phyloP scores from a whole-genome alignment of 768 basidiomycete genomes.

The Auricularia cornea region DNA sequence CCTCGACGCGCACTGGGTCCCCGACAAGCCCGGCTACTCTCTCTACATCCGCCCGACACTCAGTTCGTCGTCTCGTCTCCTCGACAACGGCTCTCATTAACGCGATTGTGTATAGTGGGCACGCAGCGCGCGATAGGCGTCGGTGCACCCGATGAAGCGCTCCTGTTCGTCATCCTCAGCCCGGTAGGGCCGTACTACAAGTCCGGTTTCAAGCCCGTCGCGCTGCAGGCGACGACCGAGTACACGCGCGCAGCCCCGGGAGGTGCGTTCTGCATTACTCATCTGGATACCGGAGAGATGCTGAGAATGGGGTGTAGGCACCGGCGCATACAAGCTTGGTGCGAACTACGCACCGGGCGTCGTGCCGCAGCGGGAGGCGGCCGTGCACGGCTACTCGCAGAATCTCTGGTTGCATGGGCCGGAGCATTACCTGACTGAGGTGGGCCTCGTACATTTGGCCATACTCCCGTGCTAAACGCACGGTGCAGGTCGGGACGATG shows the following conservation, averaged over 20 bases:
- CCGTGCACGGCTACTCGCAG: constrained; percentile 70
- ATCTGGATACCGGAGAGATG: too few species aligned
- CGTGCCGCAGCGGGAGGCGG: constrained; percentile 73
- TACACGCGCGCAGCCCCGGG: constrained; percentile 42
- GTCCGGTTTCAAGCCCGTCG: constrained; percentile 82
- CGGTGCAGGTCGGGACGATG: constrained; percentile 71
- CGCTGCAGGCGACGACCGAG: constrained; percentile 59
- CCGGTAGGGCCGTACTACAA: constrained; percentile 75
- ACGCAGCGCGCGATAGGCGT: constrained; percentile 50
- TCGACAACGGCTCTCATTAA: neutral
- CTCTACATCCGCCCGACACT: constrained; percentile 84
- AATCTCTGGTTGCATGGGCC: constrained; percentile 84
- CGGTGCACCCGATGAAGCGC: constrained; percentile 45
- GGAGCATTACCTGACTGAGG: constrained; percentile 43
- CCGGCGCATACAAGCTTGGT: constrained; percentile 81
- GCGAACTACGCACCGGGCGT: constrained; percentile 87
- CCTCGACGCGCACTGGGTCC: constrained; percentile 87
- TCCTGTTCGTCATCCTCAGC: constrained; percentile 55
- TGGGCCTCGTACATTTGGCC: constrained; percentile 23
- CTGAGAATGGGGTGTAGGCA: constrained; percentile 35
- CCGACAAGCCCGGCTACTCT: constrained; percentile 78
- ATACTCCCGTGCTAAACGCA: neutral
- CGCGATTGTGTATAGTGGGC: constrained; percentile 46
- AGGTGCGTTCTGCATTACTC: constrained; percentile 17
- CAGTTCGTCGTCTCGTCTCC: constrained; percentile 28